Conservation (phyloP, 371 early-diverging fungal species). For the Saksenaea vasiformis region DNA sequence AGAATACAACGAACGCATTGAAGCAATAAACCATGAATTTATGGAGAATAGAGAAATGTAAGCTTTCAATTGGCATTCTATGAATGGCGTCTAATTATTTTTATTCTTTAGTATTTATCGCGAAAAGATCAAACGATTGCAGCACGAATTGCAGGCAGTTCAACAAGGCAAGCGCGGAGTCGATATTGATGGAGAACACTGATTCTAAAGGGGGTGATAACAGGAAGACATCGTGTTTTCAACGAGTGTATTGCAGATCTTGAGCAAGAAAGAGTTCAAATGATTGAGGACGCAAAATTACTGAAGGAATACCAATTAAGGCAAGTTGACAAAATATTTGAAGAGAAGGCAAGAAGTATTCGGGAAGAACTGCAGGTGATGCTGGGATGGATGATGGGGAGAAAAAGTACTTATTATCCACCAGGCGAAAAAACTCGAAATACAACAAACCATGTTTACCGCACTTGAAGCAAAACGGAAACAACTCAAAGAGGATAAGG, state of each 20-base stretch:
- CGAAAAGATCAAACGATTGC: conserved; percentile 17
- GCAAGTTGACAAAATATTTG: conserved; percentile 13
- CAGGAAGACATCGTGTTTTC: conserved; percentile 9
- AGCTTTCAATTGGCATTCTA: background rate
- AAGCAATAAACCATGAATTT: conserved; percentile 16
- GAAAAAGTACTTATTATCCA: background rate
- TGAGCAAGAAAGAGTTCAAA: conserved; percentile 9
- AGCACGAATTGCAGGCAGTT: conserved; percentile 15
- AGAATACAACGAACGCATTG: conserved; percentile 11
- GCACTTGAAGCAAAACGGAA: conserved; percentile 21
- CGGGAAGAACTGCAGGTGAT: background rate
- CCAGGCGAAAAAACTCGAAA: conserved; percentile 14
- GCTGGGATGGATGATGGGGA: background rate
- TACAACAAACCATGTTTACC: conserved; percentile 15
- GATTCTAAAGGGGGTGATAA: background rate
- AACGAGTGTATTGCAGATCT: conserved; percentile 13
- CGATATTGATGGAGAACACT: background rate
- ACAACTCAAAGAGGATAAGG: conserved; percentile 15
- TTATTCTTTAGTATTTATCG: conserved; percentile 9
- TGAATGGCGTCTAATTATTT: background rate
- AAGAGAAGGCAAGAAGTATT: background rate
- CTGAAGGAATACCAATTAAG: conserved; percentile 13
- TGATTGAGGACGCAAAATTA: conserved; percentile 9
- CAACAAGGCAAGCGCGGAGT: conserved; percentile 10
- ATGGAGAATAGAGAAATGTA: conserved; percentile 19